These are phyloP conservation scores for Hericium erinaceus DNA, from an alignment of 768 basidiomycete genomes.

Conservation along the genomic window DNA sequence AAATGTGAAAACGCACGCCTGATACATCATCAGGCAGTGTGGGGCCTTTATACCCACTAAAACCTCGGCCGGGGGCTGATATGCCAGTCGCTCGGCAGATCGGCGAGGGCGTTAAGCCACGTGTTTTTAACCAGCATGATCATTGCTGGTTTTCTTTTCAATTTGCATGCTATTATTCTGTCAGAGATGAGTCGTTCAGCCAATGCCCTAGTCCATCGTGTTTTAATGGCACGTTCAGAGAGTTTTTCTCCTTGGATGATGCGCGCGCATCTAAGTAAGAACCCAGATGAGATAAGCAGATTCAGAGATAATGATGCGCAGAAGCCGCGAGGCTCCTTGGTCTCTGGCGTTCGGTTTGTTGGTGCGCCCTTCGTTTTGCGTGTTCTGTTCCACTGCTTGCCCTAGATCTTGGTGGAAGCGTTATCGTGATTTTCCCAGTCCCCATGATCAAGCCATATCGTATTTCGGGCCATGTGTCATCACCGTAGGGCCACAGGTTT, in stretches of 20 bases:
- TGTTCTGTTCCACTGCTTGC: no score
- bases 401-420: no score
- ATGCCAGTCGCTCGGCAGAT: neutral
- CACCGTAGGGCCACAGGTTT: neutral
- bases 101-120: neutral
- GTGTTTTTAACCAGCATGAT: neutral
- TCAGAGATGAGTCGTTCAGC: neutral
- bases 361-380: neutral
- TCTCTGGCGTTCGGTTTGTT: neutral
- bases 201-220: neutral
- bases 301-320: conserved; percentile 1
- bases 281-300: conserved; percentile 1
- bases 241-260: neutral
- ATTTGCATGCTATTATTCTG: neutral
- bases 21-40: no score
- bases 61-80: neutral
- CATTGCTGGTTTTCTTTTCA: neutral
- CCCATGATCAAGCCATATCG: neutral
- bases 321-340: neutral
- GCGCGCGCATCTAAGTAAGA: neutral
- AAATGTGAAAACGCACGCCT: no score
- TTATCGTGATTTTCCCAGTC: neutral
- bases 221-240: neutral
- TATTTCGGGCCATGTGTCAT: neutral
- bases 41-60: neutral